Evolutionary conservation across 495 filamentous ascomycete genomes (phyloP).

Genomic region (Neurospora sp.): DNA sequence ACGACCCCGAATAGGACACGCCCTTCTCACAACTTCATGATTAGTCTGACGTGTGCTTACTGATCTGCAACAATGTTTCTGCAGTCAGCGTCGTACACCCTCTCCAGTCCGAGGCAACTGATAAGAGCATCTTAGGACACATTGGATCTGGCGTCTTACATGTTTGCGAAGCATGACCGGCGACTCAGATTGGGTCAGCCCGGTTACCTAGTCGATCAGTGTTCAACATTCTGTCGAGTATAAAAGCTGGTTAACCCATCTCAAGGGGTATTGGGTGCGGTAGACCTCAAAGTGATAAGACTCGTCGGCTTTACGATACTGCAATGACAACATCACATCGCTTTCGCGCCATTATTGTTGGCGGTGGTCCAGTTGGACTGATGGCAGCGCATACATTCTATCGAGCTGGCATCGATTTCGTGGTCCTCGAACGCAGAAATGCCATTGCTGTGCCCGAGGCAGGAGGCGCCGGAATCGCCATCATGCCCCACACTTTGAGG

Average conservation of each 20-base stretch:
- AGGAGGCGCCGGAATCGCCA: constrained; percentile 29
- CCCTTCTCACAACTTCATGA: background rate
- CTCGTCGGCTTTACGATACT: background rate
- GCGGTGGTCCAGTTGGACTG: constrained; percentile 41
- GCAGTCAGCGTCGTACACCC: background rate
- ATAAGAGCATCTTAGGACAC: background rate
- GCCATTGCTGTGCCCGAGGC: constrained; percentile 25
- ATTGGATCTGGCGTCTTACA: background rate
- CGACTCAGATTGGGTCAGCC: background rate
- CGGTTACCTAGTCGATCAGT: background rate
- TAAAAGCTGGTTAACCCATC: background rate
- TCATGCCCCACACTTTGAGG: constrained; percentile 22
- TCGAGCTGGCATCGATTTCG: constrained; percentile 34
- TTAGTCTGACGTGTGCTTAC: background rate
- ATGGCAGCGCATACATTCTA: constrained; percentile 38
- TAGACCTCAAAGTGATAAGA: background rate
- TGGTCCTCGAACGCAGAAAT: constrained; percentile 34
- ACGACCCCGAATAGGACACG: background rate
- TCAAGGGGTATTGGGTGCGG: background rate
- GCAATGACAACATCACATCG: background rate
- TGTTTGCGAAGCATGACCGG: background rate
- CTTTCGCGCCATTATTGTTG: constrained; percentile 32
- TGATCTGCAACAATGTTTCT: background rate
- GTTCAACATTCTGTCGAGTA: background rate
- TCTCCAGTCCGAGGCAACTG: background rate